phyloP scores from a whole-genome alignment of 805 yeast species.

The Kazachstania kunashirensis region DNA sequence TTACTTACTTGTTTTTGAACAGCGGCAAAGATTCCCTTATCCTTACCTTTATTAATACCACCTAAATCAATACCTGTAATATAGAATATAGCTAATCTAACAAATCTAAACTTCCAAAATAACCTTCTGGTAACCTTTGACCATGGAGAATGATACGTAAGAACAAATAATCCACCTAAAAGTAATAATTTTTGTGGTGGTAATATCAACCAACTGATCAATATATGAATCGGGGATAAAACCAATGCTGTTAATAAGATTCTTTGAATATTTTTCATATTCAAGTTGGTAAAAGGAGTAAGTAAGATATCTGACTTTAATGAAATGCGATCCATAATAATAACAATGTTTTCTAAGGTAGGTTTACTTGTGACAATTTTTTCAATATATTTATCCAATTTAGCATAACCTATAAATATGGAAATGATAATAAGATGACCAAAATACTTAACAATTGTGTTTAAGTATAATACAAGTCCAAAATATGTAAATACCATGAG shows the following conservation, averaged over 20 bases:
- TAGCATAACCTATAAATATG: conserved; percentile 51
- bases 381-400: conserved; percentile 45
- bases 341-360: conserved; percentile 78
- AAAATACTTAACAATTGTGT: conserved; percentile 57
- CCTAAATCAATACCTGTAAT: conserved; percentile 79
- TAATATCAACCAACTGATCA: conserved; percentile 55
- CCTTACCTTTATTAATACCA: conserved; percentile 32
- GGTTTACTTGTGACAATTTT: conserved; percentile 48
- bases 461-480: conserved; percentile 61
- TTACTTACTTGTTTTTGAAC: conserved; percentile 33
- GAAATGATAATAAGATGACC: conserved; percentile 65
- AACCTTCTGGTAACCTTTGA: conserved; percentile 73
- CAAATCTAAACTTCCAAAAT: conserved; percentile 69
- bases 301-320: conserved; percentile 68
- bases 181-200: conserved; percentile 62
- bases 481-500: conserved; percentile 41
- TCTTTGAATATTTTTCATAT: conserved; percentile 70
- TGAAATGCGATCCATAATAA: conserved; percentile 62
- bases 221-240: conserved; percentile 74
- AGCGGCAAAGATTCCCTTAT: conserved; percentile 37
- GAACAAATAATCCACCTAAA: conserved; percentile 44
- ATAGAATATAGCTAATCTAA: conserved; percentile 66
- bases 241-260: conserved; percentile 75
- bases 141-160: conserved; percentile 83
- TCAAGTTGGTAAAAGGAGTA: conserved; percentile 73